Evolutionary conservation across 805 yeast genomes (phyloP).

Genomic region (Wickerhamiella alocasiicola): DNA sequence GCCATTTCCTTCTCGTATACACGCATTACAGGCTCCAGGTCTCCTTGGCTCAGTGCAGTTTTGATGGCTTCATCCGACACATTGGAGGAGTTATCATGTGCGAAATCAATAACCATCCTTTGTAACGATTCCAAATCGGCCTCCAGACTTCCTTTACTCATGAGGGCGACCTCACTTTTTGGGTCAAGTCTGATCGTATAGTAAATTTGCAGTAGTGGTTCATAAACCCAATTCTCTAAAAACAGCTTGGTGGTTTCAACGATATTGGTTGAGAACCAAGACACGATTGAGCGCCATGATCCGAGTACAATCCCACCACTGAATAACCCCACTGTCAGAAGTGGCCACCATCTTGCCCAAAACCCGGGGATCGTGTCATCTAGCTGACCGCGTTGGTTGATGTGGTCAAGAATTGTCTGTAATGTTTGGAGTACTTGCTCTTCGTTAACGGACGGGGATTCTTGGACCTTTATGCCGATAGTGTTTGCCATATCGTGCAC

Average conservation of each 20-base stretch:
- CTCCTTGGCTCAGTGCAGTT: conserved; percentile 46
- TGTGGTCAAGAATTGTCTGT: conserved; percentile 16
- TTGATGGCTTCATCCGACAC: conserved; percentile 15
- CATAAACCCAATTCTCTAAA: conserved; percentile 69
- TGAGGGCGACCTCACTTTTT: conserved; percentile 55
- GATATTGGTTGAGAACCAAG: conserved; percentile 48
- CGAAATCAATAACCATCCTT: conserved; percentile 74
- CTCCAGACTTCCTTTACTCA: conserved; percentile 63
- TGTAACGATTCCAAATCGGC: conserved; percentile 73
- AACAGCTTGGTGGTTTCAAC: conserved; percentile 56
- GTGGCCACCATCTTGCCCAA: conserved; percentile 55
- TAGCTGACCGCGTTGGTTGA: neutral
- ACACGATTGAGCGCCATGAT: conserved; percentile 40
- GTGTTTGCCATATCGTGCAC: conserved; percentile 10
- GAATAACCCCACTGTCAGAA: conserved; percentile 30
- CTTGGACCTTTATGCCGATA: neutral
- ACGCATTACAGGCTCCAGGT: conserved; percentile 65
- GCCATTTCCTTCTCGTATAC: conserved; percentile 68
- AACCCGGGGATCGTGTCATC: conserved; percentile 13
- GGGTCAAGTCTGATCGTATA: conserved; percentile 79
- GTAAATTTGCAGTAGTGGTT: conserved; percentile 60
- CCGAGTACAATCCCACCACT: conserved; percentile 30
- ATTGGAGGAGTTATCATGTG: conserved; percentile 27
- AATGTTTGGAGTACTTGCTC: conserved; percentile 14
- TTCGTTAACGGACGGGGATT: neutral